These are phyloP conservation scores for Psilocybe sp. DNA, from an alignment of 768 basidiomycete genomes.

Conservation along the genomic window DNA sequence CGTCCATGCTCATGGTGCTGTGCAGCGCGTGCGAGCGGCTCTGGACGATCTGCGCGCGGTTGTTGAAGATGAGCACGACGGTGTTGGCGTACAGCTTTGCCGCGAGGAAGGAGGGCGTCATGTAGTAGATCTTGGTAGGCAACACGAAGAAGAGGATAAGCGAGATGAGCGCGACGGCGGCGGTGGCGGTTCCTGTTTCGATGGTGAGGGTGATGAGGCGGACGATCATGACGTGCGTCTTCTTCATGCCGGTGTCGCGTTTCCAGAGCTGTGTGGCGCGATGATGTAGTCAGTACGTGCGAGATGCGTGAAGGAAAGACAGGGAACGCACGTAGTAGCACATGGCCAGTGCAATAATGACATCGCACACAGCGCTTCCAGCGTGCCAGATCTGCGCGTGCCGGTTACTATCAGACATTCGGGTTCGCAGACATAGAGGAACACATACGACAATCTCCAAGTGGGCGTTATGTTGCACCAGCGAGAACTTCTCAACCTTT, in stretches of 20 bases:
- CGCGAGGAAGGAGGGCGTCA: conserved; percentile 15
- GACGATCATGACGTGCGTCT: conserved; percentile 7
- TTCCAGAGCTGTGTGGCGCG: background rate
- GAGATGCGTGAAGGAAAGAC: background rate
- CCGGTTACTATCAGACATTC: background rate
- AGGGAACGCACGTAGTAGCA: conserved; percentile 14
- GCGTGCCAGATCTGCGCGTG: conserved; percentile 18
- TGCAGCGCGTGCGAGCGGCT: no score
- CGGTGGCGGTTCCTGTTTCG: conserved; percentile 18
- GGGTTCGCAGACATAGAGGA: background rate
- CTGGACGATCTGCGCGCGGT: no score
- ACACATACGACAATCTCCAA: conserved; percentile 1
- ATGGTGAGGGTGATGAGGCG: conserved; percentile 13
- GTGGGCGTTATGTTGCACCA: background rate
- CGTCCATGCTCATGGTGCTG: no score
- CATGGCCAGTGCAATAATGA: conserved; percentile 19
- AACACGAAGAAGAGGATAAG: conserved; percentile 14
- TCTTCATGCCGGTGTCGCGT: conserved; percentile 3
- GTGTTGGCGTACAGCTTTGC: conserved; percentile 22
- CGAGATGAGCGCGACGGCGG: conserved; percentile 16
- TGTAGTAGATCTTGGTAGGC: conserved; percentile 15
- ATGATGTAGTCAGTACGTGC: background rate
- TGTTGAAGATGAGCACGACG: conserved; percentile 1
- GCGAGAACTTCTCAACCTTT: background rate
- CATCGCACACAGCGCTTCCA: conserved; percentile 17